Evolutionary conservation across 192 early-diverging fungal genomes (phyloP).

Genomic region (Linnemannia zychae): DNA sequence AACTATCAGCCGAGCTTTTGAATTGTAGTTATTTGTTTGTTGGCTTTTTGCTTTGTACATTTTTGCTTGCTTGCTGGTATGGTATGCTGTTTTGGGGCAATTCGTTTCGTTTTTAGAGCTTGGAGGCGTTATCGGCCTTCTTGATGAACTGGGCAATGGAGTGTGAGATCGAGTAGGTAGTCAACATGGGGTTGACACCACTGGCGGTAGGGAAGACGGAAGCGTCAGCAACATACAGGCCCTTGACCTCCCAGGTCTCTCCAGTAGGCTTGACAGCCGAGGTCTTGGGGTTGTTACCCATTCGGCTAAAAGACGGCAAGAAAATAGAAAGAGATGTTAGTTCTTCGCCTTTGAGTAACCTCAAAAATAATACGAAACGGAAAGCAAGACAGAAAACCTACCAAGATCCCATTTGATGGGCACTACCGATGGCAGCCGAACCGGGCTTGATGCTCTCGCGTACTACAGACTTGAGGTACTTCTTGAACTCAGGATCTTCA

Average conservation of each 20-base stretch:
- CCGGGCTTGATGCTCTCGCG: conserved; percentile 47
- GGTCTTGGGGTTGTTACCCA: conserved; percentile 67
- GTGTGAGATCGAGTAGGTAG: conserved; percentile 41
- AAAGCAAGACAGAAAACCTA: conserved; percentile 32
- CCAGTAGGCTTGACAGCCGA: conserved; percentile 78
- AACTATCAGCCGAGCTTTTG: not conserved
- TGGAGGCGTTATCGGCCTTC: conserved; percentile 17
- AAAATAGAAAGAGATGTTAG: not conserved
- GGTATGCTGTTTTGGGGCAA: not conserved
- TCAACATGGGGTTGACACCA: conserved; percentile 79
- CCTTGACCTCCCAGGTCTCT: conserved; percentile 79
- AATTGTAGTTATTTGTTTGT: not conserved
- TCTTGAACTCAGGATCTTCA: conserved; percentile 52
- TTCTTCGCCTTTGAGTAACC: not conserved
- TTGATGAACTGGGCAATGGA: conserved; percentile 56
- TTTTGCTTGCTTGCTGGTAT: not conserved
- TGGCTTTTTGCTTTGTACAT: not conserved
- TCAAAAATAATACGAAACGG: not conserved
- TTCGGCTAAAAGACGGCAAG: conserved; percentile 59
- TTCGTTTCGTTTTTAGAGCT: conserved; percentile 13
- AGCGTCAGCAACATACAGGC: conserved; percentile 81
- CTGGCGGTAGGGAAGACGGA: conserved; percentile 78
- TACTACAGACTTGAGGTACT: conserved; percentile 36
- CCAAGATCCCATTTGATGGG: conserved; percentile 80
- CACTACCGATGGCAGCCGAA: conserved; percentile 58